Evolutionary conservation across 768 basidiomycete genomes (phyloP).

Genomic region (Boletus pseudo-olivaceus): DNA sequence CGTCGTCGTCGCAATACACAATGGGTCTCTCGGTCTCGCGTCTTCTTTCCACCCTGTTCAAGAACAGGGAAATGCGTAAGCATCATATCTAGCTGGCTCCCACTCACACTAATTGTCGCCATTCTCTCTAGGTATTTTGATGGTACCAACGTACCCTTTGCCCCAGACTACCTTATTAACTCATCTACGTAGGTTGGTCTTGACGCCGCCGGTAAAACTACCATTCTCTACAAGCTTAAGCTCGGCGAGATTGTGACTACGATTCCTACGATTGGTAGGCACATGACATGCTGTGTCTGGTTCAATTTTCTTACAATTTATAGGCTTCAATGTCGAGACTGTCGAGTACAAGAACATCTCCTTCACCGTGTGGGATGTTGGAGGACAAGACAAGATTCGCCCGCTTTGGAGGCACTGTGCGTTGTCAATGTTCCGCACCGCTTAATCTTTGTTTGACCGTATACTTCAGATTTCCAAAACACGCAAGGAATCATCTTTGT

Average conservation of each 20-base stretch:
- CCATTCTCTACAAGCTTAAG: constrained; percentile 99
- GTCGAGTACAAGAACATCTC: constrained; percentile 99
- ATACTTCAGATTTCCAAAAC: constrained; percentile 92
- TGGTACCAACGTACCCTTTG: constrained; percentile 51
- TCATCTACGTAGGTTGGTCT: constrained; percentile 76
- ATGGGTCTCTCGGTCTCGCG: constrained; percentile 81
- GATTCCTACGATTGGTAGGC: constrained; percentile 97
- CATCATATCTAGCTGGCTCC: constrained; percentile 20
- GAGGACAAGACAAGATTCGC: constrained; percentile 99
- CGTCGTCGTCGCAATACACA: constrained; percentile 34
- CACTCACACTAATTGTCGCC: constrained; percentile 22
- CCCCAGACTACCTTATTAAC: constrained; percentile 10
- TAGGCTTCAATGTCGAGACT: constrained; percentile 99
- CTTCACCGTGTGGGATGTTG: constrained; percentile 99
- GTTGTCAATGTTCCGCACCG: constrained; percentile 33
- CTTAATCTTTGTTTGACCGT: constrained; percentile 13
- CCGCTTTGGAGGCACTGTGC: constrained; percentile 99
- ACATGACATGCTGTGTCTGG: constrained; percentile 7
- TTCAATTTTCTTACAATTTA: constrained; percentile 13
- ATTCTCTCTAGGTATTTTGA: constrained; percentile 81
- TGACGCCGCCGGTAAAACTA: constrained; percentile 98
- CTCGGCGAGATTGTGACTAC: constrained; percentile 99
- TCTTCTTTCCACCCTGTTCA: constrained; percentile 81
- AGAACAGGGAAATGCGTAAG: constrained; percentile 99
- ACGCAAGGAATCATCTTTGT: constrained; percentile 99